Percentiles rank a stretch among this genome's conserved stretches.
phyloP scores from a whole-genome alignment of 2,329 filamentous ascomycete species.

The Cladophialophora chaetospira region DNA sequence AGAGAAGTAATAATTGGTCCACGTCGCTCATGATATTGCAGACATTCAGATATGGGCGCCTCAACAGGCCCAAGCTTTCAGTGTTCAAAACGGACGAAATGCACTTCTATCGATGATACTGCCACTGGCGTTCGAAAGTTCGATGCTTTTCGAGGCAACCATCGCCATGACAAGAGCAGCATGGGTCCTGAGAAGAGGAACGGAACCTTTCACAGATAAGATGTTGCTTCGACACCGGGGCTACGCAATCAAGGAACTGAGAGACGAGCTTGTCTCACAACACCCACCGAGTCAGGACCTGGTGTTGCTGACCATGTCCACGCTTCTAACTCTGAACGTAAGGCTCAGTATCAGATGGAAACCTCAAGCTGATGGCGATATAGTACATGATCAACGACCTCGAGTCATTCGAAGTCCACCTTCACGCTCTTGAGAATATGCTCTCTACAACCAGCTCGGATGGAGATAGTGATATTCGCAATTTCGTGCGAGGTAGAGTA shows the following conservation, averaged over 20 bases:
- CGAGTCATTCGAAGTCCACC: conserved; percentile 21
- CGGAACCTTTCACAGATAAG: conserved; percentile 16
- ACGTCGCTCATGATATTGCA: neutral
- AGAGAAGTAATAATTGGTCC: too few relatives aligned
- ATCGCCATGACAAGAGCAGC: conserved; percentile 24
- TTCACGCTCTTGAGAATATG: conserved; percentile 20
- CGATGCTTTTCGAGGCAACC: conserved; percentile 25
- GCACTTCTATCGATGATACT: conserved; percentile 15
- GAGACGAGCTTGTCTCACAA: conserved; percentile 6
- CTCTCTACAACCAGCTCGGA: neutral
- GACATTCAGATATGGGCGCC: conserved; percentile 24
- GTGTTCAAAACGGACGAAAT: conserved; percentile 13
- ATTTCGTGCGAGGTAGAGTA: conserved; percentile 22
- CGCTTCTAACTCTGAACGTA: conserved; percentile 22
- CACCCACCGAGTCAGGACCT: neutral
- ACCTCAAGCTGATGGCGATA: neutral
- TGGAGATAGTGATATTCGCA: conserved; percentile 6
- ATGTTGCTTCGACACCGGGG: conserved; percentile 22
- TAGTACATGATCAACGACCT: conserved; percentile 27
- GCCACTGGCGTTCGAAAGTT: conserved; percentile 14
- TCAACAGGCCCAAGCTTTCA: conserved; percentile 19
- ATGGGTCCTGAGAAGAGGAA: conserved; percentile 21
- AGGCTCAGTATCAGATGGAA: neutral
- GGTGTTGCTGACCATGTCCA: conserved; percentile 23
- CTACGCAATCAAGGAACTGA: conserved; percentile 5